phyloP scores from a whole-genome alignment of 1,284 basidiomycete species.

The Rugosomyces carneus region DNA sequence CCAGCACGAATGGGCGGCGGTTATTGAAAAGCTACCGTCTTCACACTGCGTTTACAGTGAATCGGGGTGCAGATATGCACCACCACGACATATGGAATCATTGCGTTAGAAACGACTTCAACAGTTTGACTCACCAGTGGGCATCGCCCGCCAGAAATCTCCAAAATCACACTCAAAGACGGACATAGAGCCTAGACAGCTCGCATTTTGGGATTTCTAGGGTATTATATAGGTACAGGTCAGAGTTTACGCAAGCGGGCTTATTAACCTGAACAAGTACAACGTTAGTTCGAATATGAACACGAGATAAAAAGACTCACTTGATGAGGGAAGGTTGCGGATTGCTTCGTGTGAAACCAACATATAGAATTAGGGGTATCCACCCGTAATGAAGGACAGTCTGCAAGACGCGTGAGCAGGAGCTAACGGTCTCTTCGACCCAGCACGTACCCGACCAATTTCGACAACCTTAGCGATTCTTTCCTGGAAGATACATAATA shows the following conservation, averaged over 20 bases:
- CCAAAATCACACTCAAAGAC: too few relatives aligned
- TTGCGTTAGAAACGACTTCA: slow-evolving; percentile 20
- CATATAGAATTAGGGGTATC: slow-evolving; percentile 92
- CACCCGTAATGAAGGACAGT: slow-evolving; percentile 87
- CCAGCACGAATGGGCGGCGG: slow-evolving; percentile 42
- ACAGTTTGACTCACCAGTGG: slow-evolving; percentile 29
- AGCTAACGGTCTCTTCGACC: slow-evolving; percentile 2
- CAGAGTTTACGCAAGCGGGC: slow-evolving; percentile 69
- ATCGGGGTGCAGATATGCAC: slow-evolving; percentile 37
- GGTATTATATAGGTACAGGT: slow-evolving; percentile 19
- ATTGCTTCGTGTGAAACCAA: slow-evolving; percentile 84
- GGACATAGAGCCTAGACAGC: neutral
- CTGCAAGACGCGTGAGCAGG: slow-evolving; percentile 33
- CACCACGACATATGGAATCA: slow-evolving; percentile 73
- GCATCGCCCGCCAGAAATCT: too few relatives aligned
- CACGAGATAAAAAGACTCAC: slow-evolving; percentile 49
- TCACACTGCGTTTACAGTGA: slow-evolving; percentile 16
- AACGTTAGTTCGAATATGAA: slow-evolving; percentile 11
- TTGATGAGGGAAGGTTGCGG: slow-evolving; percentile 93
- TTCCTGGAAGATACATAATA: slow-evolving; percentile 43
- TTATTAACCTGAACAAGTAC: slow-evolving; percentile 66
- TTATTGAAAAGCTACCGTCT: slow-evolving; percentile 31
- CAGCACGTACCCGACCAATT: slow-evolving; percentile 62
- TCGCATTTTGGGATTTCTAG: slow-evolving; percentile 16
- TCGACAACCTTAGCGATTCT: slow-evolving; percentile 75